Conservation (phyloP, 495 filamentous ascomycete species). For the Hypoxylon intermedium region DNA sequence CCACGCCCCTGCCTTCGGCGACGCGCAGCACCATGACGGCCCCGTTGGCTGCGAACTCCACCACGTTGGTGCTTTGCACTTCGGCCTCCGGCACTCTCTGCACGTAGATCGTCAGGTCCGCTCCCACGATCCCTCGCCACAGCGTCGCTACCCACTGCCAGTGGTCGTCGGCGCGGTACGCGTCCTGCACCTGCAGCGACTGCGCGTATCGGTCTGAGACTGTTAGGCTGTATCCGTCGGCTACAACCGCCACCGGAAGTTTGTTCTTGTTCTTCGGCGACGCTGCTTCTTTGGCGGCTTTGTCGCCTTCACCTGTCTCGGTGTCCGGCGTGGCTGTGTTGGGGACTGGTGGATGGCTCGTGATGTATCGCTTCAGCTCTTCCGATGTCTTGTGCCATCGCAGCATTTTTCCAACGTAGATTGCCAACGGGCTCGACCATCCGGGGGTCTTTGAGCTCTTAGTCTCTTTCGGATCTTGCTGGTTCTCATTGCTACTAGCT, state of each 20-base stretch:
- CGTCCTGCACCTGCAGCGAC: conserved; percentile 74
- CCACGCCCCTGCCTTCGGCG: conserved; percentile 53
- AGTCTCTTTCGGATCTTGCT: conserved; percentile 14
- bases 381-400: conserved; percentile 74
- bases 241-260: conserved; percentile 74
- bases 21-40: conserved; percentile 50
- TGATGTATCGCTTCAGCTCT: conserved; percentile 71
- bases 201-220: conserved; percentile 76
- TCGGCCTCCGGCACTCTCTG: conserved; percentile 41
- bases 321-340: not conserved
- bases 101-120: conserved; percentile 84
- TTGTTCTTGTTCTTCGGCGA: conserved; percentile 7
- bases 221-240: conserved; percentile 74
- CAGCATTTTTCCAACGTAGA: conserved; percentile 73
- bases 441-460: conserved; percentile 6
- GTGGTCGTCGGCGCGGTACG: conserved; percentile 83
- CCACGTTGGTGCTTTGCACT: conserved; percentile 48
- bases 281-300: not conserved
- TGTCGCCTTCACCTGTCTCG: conserved; percentile 5
- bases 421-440: conserved; percentile 56
- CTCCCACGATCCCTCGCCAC: conserved; percentile 85
- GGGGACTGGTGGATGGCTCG: conserved; percentile 31
- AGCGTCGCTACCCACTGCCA: conserved; percentile 98
- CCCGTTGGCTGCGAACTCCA: conserved; percentile 62
- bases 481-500: conserved; percentile 15